phyloP scores from a whole-genome alignment of 768 basidiomycete genomes.

The Trametes punicea region DNA sequence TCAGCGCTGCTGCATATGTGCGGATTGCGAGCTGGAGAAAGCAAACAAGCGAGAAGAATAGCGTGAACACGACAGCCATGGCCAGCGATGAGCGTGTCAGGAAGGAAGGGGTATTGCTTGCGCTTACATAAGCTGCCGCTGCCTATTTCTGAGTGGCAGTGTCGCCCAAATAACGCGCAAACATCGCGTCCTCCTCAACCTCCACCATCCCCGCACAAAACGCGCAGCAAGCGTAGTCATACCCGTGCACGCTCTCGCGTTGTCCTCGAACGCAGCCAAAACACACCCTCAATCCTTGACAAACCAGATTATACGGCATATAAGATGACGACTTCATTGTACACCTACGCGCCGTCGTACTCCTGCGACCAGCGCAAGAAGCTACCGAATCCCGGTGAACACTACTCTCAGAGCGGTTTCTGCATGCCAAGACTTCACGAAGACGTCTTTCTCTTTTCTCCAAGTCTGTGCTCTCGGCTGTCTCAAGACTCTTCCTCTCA shows the following conservation, averaged over 20 bases:
- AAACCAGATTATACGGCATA: background rate
- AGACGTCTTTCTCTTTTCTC: slow-evolving; percentile 18
- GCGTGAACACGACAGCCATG: slow-evolving; percentile 21
- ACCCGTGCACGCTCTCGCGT: background rate
- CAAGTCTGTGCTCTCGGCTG: slow-evolving; percentile 2
- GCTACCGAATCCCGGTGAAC: background rate
- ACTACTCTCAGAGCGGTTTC: background rate
- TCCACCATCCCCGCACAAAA: slow-evolving; percentile 2
- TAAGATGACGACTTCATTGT: background rate
- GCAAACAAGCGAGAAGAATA: slow-evolving; percentile 21
- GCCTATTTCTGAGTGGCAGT: slow-evolving; percentile 11
- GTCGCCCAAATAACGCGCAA: slow-evolving; percentile 25
- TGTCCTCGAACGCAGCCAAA: background rate
- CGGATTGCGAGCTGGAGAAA: slow-evolving; percentile 20
- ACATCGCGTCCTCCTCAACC: slow-evolving; percentile 22
- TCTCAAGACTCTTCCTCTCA: slow-evolving; percentile 7
- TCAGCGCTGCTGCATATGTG: slow-evolving; percentile 60
- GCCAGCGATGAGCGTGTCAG: slow-evolving; percentile 21
- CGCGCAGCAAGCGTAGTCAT: background rate
- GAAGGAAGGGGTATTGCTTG: slow-evolving; percentile 9
- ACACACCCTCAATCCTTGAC: background rate
- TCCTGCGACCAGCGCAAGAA: background rate
- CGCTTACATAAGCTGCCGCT: slow-evolving; percentile 15
- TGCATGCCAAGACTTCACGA: slow-evolving; percentile 1
- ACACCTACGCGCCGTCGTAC: background rate